Evolutionary conservation across 2,329 filamentous ascomycete genomes (phyloP).

Genomic region (Ophiostoma australiae): DNA sequence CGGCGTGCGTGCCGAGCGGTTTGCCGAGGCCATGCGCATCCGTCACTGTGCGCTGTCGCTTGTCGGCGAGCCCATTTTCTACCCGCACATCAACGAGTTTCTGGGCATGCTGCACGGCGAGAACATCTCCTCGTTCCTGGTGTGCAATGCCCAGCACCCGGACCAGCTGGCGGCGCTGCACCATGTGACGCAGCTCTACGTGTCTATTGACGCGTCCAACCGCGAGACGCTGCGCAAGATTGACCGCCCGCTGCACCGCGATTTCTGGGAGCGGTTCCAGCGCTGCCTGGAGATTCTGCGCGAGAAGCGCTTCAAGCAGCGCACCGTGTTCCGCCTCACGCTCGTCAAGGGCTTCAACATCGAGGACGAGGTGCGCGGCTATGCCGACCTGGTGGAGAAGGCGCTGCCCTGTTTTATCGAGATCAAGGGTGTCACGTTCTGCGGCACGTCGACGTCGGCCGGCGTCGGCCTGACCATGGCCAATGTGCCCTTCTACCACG

Average conservation of each 20-base stretch:
- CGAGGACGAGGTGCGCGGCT: slow-evolving; percentile 85
- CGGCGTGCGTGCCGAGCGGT: slow-evolving; percentile 84
- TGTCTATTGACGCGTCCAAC: slow-evolving; percentile 92
- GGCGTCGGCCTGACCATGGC: slow-evolving; percentile 90
- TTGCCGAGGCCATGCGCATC: slow-evolving; percentile 87
- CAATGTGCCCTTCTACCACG: slow-evolving; percentile 93
- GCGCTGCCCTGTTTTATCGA: slow-evolving; percentile 89
- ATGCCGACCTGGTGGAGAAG: slow-evolving; percentile 80
- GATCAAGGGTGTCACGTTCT: slow-evolving; percentile 95
- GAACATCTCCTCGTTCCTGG: slow-evolving; percentile 87
- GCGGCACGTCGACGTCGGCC: slow-evolving; percentile 79
- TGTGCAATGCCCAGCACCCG: slow-evolving; percentile 96
- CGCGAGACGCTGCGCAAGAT: slow-evolving; percentile 81
- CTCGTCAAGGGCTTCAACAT: slow-evolving; percentile 98
- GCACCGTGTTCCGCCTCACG: slow-evolving; percentile 90
- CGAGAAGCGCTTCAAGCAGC: slow-evolving; percentile 75
- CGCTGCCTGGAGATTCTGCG: slow-evolving; percentile 84
- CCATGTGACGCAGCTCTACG: slow-evolving; percentile 91
- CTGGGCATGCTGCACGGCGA: slow-evolving; percentile 75
- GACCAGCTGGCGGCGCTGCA: slow-evolving; percentile 77
- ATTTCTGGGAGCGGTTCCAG: slow-evolving; percentile 96
- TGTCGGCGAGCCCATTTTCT: slow-evolving; percentile 98
- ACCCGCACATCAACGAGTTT: slow-evolving; percentile 94
- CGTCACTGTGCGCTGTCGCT: slow-evolving; percentile 87
- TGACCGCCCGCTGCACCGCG: slow-evolving; percentile 84